phyloP scores from a whole-genome alignment of 805 yeast genomes.

The Groenewaldozyma salmanticensis region DNA sequence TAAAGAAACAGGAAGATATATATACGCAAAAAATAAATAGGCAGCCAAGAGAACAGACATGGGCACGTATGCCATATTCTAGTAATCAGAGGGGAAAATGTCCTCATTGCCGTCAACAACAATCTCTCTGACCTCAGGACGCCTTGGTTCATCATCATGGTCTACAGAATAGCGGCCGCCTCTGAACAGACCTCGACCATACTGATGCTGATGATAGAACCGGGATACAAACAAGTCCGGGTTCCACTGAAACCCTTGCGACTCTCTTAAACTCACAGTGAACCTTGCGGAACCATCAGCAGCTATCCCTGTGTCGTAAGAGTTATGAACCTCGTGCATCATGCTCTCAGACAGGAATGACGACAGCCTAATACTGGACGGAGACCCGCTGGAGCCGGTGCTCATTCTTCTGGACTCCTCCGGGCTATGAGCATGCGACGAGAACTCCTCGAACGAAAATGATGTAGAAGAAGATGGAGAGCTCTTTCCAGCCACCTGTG shows the following conservation, averaged over 20 bases:
- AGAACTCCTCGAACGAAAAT: too few relatives aligned
- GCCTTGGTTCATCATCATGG: slow-evolving; percentile 10
- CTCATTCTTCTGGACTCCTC: too few relatives aligned
- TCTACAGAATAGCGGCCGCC: not conserved
- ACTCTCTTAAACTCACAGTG: slow-evolving; percentile 17
- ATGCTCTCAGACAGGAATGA: slow-evolving; percentile 20
- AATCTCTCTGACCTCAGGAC: slow-evolving; percentile 18
- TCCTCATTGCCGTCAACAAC: slow-evolving; percentile 15
- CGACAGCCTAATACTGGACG: slow-evolving; percentile 14
- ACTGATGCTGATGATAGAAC: slow-evolving; percentile 8
- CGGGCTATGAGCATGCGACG: too few relatives aligned
- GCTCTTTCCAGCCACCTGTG: too few relatives aligned
- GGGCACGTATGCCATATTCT: not conserved
- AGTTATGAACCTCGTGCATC: slow-evolving; percentile 20
- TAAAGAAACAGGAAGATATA: too few relatives aligned
- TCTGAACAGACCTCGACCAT: not conserved
- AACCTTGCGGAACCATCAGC: slow-evolving; percentile 17
- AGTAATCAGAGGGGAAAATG: slow-evolving; percentile 15
- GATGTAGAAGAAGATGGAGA: not conserved
- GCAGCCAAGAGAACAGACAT: not conserved
- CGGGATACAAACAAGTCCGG: slow-evolving; percentile 21
- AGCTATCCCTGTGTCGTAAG: slow-evolving; percentile 16
- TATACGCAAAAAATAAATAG: not conserved
- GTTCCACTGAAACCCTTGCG: slow-evolving; percentile 25
- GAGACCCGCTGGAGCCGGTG: slow-evolving; percentile 2